Percentiles rank a stretch among this genome's conserved stretches.
phyloP scores from a whole-genome alignment of 768 basidiomycete genomes.

The Lactifluus echinatus region DNA sequence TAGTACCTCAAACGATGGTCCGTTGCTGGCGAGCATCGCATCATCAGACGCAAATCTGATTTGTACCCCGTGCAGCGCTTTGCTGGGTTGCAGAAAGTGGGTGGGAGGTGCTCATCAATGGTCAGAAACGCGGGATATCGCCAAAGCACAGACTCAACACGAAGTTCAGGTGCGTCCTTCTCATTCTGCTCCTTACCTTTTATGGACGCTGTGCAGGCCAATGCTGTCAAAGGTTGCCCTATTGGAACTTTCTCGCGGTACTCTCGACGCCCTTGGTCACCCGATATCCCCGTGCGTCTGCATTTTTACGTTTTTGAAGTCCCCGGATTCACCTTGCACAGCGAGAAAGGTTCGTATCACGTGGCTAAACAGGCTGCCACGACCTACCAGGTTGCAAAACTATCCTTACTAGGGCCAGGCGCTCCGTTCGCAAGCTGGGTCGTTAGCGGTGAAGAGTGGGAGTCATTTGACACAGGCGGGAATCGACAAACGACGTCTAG shows the following conservation, averaged over 20 bases:
- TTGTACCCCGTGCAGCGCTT: slow-evolving; percentile 38
- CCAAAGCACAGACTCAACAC: slow-evolving; percentile 57
- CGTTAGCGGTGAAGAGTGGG: slow-evolving; percentile 42
- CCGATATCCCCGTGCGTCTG: slow-evolving; percentile 16
- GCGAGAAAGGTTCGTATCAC: slow-evolving; percentile 34
- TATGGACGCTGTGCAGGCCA: slow-evolving; percentile 33
- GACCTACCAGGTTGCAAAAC: slow-evolving; percentile 47
- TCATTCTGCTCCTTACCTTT: too few species aligned
- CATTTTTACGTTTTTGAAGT: neutral
- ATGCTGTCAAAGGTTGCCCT: slow-evolving; percentile 45
- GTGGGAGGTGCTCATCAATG: slow-evolving; percentile 67
- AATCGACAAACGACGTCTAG: neutral
- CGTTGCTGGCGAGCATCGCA: slow-evolving; percentile 12
- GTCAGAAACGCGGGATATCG: slow-evolving; percentile 67
- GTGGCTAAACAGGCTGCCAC: slow-evolving; percentile 34
- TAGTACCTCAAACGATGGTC: slow-evolving; percentile 64
- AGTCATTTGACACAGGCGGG: slow-evolving; percentile 35
- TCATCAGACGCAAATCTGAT: neutral
- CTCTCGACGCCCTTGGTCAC: slow-evolving; percentile 17
- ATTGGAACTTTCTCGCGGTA: slow-evolving; percentile 37
- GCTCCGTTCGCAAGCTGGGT: slow-evolving; percentile 60
- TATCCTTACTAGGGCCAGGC: slow-evolving; percentile 33
- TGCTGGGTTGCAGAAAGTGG: slow-evolving; percentile 54
- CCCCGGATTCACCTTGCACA: neutral
- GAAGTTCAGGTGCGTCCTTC: slow-evolving; percentile 46